Evolutionary conservation across 768 basidiomycete species (phyloP).

Genomic region (Exsudoporus frostii): DNA sequence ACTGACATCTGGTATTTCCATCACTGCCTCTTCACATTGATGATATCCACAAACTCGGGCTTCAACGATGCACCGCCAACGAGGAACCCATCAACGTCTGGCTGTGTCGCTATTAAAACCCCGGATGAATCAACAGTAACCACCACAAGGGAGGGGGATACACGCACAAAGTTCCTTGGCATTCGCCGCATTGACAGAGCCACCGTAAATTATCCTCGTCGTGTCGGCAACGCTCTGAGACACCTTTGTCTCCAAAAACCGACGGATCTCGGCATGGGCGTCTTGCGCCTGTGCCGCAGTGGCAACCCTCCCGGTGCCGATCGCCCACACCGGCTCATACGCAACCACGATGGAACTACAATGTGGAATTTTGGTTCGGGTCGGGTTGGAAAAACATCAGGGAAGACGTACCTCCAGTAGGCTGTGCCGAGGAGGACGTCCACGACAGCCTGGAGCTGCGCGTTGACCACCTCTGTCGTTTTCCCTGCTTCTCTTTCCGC

Average conservation of each 20-base stretch:
- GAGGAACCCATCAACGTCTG: slow-evolving; percentile 95
- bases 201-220: slow-evolving; percentile 93
- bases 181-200: slow-evolving; percentile 88
- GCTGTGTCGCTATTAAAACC: slow-evolving; percentile 52
- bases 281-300: slow-evolving; percentile 91
- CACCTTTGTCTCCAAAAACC: slow-evolving; percentile 63
- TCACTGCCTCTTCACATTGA: slow-evolving; percentile 57
- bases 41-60: slow-evolving; percentile 91
- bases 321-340: slow-evolving; percentile 98
- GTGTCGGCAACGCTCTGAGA: slow-evolving; percentile 65
- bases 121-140: neutral
- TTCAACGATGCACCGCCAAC: slow-evolving; percentile 98
- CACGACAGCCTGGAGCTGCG: slow-evolving; percentile 77
- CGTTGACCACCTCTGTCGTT: slow-evolving; percentile 78
- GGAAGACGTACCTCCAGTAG: slow-evolving; percentile 72
- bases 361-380: neutral
- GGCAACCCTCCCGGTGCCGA: slow-evolving; percentile 96
- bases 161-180: slow-evolving; percentile 79
- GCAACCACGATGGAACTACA: slow-evolving; percentile 87
- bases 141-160: neutral
- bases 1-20: neutral
- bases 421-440: slow-evolving; percentile 47
- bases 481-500: slow-evolving; percentile 75
- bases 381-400: neutral
- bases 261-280: slow-evolving; percentile 79